Base-by-base conservation (phyloP, 208 protist species). In the Dictyostelium gargantuum region DNA sequence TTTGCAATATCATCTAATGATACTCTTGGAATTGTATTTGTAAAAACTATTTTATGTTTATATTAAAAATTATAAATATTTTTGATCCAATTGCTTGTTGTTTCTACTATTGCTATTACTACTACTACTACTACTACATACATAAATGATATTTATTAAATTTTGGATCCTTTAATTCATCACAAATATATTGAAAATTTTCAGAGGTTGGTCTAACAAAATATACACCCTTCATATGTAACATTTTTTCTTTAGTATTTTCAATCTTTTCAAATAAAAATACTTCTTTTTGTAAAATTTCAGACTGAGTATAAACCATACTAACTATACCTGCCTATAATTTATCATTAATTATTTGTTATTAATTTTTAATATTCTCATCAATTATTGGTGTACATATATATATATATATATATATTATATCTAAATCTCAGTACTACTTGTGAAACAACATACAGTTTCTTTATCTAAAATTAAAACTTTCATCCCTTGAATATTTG, bases 221-320 rank as follows among this genome's bases (percentile, higher is more conserved):
- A 63, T 80, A 93, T 9, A 96, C 93, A 42, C 92, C 93, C 29
- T 97, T 98, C 94, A 99, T 95, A 86, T 98, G 97, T 77, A 96
- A 96, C 97, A 99, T 99, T 72, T 91, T 58, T 61, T 98, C 96
- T 38, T 98, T 95, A 70, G 96, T 95, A 21, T 91, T 94, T 40
- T 97, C 93, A 32, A 99, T 82, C 1, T 95, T 92, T 91, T 99
- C 98, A 58, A 99, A 97, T 32, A 99, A 95, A 86, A 99, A 99
- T 3, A 99, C 98, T 70, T 98, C 97, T 81, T 98, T 97, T 80
- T 99, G 96, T 44, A 99, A 95, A 11, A 99, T 96, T 66, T 98
- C 95, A 2, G 98, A 98, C 94, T 99, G 98, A 10, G 98, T 98
- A 92, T 97, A 98, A 40, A 98, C 97, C 94, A 99, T 98, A 38